Conservation (phyloP, 2,329 filamentous ascomycete species). For the Teratosphaeria pseudoeucalypti region DNA sequence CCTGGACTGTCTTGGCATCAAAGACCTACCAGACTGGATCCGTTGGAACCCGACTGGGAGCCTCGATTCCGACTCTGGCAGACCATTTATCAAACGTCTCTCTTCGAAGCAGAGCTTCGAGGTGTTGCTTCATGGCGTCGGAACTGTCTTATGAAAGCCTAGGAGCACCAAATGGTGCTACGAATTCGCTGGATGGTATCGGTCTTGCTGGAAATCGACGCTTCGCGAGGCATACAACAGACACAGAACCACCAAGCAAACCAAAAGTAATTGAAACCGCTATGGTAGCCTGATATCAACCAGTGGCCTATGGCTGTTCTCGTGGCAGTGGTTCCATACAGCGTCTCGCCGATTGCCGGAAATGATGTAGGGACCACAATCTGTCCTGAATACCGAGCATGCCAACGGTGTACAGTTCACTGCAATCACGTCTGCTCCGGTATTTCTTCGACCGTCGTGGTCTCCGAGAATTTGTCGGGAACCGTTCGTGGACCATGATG, state of each 20-base stretch:
- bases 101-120: not conserved
- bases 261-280: not conserved
- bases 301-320: not conserved
- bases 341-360: not conserved
- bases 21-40: not conserved
- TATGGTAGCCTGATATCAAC: not conserved
- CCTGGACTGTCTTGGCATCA: not conserved
- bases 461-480: no score
- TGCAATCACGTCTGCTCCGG: no score
- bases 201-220: not conserved
- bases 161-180: not conserved
- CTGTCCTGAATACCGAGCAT: not conserved
- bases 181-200: not conserved
- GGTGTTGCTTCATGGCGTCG: not conserved
- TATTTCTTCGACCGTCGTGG: no score
- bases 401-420: no score
- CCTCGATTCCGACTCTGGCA: not conserved
- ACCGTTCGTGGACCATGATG: no score
- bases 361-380: not conserved
- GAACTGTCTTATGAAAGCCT: not conserved
- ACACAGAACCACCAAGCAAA: not conserved
- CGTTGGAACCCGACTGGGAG: not conserved
- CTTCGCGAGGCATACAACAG: not conserved
- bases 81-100: not conserved
- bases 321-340: not conserved